Conservation (phyloP, 495 filamentous ascomycete species). For the Tricharina praecox region DNA sequence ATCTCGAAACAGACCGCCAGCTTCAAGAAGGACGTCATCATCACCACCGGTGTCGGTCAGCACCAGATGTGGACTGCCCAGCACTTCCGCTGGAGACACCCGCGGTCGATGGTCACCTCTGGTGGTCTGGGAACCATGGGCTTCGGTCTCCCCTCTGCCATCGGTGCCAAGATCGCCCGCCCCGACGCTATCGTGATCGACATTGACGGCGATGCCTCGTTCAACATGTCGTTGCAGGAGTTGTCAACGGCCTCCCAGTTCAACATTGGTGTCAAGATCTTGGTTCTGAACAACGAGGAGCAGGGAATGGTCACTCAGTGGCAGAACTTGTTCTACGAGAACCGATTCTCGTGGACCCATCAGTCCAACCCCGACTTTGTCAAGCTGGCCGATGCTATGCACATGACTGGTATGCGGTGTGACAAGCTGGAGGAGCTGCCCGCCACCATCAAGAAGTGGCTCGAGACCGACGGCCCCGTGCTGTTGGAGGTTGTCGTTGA, state of each 20-base stretch:
- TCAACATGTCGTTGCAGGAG: constrained; percentile 89
- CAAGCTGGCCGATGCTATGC: constrained; percentile 72
- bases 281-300: constrained; percentile 90
- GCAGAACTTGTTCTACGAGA: constrained; percentile 85
- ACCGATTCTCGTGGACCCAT: constrained; percentile 81
- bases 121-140: constrained; percentile 94
- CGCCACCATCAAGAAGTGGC: constrained; percentile 70
- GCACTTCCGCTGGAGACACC: constrained; percentile 78
- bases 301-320: constrained; percentile 96
- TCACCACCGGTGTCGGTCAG: constrained; percentile 82
- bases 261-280: constrained; percentile 80
- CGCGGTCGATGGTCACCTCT: constrained; percentile 77
- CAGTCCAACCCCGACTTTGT: constrained; percentile 79
- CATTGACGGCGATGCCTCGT: constrained; percentile 92
- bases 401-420: constrained; percentile 49
- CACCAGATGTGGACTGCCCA: constrained; percentile 97
- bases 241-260: constrained; percentile 80
- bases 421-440: constrained; percentile 53
- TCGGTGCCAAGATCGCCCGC: constrained; percentile 80
- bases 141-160: constrained; percentile 78
- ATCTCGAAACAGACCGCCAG: constrained; percentile 55
- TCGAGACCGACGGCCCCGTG: constrained; percentile 63
- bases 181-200: constrained; percentile 79
- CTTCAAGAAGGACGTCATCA: constrained; percentile 64
- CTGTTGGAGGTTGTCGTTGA: constrained; percentile 45